phyloP scores from a whole-genome alignment of 2,329 filamentous ascomycete genomes.

The Monosporascus sp. region DNA sequence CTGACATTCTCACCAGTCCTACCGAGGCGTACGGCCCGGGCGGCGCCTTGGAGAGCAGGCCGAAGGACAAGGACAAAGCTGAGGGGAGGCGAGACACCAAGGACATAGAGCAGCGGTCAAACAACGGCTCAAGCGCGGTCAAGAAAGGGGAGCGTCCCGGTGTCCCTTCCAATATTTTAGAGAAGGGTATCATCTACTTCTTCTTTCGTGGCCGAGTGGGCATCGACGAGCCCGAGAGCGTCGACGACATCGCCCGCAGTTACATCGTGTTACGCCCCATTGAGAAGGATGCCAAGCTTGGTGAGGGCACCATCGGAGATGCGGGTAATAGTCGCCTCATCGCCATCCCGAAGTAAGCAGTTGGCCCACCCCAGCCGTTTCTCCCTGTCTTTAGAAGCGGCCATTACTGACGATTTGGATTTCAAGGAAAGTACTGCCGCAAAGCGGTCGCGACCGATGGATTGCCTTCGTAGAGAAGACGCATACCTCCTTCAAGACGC shows the following conservation, averaged over 20 bases:
- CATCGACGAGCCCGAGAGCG: constrained; percentile 61
- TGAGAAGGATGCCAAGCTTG: constrained; percentile 62
- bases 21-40: constrained; percentile 19
- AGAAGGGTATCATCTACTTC: constrained; percentile 90
- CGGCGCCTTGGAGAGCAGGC: constrained; percentile 25
- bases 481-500: constrained; percentile 56
- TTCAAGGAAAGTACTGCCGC: constrained; percentile 62
- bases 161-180: constrained; percentile 56
- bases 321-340: constrained; percentile 64
- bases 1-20: constrained; percentile 12
- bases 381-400: background rate
- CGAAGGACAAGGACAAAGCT: constrained; percentile 42
- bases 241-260: constrained; percentile 70
- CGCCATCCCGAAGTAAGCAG: constrained; percentile 61
- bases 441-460: constrained; percentile 62
- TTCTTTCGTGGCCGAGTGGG: constrained; percentile 77
- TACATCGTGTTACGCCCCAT: constrained; percentile 77
- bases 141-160: constrained; percentile 29
- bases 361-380: background rate
- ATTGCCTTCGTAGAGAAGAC: constrained; percentile 81
- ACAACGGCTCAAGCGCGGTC: constrained; percentile 18
- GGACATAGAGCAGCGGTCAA: constrained; percentile 14
- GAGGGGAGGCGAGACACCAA: constrained; percentile 25
- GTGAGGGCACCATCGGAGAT: constrained; percentile 42
- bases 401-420: background rate